Percentiles rank a stretch among this genome's conserved stretches.
phyloP scores from a whole-genome alignment of 2,329 filamentous ascomycete species.

The Colletotrichum sp. region DNA sequence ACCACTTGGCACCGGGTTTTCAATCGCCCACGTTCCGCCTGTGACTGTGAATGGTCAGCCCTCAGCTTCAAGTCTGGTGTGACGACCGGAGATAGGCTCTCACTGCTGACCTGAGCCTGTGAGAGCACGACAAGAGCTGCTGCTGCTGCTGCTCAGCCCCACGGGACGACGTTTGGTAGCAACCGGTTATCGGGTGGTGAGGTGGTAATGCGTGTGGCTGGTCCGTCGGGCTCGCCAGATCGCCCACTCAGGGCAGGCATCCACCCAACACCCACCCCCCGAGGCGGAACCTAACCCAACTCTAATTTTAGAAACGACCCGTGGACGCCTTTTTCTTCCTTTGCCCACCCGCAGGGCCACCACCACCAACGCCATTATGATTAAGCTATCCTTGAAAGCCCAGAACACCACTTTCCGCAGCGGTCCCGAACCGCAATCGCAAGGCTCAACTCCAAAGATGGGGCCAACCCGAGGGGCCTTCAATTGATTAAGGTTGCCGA shows the following conservation, averaged over 20 bases:
- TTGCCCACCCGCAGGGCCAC: background rate
- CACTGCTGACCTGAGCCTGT: background rate
- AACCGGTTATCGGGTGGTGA: conserved; percentile 8
- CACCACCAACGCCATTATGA: background rate
- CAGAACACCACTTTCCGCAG: background rate
- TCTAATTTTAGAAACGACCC: conserved; percentile 14
- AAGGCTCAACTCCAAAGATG: background rate
- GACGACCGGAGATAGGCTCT: background rate
- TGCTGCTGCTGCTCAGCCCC: background rate
- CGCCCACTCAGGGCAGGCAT: background rate
- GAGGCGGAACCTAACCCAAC: background rate
- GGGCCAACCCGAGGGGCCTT: background rate
- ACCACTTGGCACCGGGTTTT: conserved; percentile 1
- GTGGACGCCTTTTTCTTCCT: background rate
- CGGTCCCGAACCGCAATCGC: background rate
- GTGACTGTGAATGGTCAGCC: background rate
- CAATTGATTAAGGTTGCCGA: background rate
- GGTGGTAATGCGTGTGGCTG: conserved; percentile 11
- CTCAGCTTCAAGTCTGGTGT: background rate
- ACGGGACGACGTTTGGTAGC: background rate
- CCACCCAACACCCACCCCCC: background rate
- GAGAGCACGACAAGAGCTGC: background rate
- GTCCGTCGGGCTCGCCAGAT: conserved; percentile 11
- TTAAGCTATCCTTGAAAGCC: background rate
- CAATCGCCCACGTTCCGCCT: background rate